Evolutionary conservation across 495 filamentous ascomycete species (phyloP).

Genomic region (Trichoderma parareesei): DNA sequence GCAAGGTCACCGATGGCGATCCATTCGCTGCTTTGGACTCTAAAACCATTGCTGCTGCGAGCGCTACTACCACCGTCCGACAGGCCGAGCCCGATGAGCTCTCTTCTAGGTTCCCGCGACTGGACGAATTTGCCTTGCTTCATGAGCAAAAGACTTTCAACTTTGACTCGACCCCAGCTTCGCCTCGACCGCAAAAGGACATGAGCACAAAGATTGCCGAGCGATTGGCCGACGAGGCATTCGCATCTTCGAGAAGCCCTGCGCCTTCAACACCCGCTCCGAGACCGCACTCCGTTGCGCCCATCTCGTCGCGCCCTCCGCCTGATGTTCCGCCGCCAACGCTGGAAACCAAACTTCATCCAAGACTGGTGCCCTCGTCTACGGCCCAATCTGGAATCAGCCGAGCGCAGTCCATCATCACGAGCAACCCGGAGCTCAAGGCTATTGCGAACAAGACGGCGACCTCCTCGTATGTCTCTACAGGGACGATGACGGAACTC

Average conservation of each 20-base stretch:
- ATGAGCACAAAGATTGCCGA: constrained; percentile 69
- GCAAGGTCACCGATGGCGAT: constrained; percentile 62
- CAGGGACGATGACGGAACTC: constrained; percentile 71
- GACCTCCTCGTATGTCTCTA: constrained; percentile 64
- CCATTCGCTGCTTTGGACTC: constrained; percentile 86
- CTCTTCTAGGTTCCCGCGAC: constrained; percentile 75
- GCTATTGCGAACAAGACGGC: constrained; percentile 37
- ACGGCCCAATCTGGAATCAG: constrained; percentile 38
- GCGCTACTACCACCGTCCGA: neutral
- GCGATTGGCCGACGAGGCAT: constrained; percentile 83
- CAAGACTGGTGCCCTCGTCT: constrained; percentile 24
- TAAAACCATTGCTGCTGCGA: constrained; percentile 23
- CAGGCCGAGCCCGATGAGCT: constrained; percentile 62
- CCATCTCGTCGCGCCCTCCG: constrained; percentile 16
- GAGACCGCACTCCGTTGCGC: constrained; percentile 13
- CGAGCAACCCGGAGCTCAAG: constrained; percentile 44
- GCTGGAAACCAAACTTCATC: neutral
- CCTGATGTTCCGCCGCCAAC: constrained; percentile 16
- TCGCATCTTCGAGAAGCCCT: constrained; percentile 38
- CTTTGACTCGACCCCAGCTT: constrained; percentile 69
- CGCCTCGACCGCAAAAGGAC: constrained; percentile 41
- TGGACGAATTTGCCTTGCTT: constrained; percentile 87
- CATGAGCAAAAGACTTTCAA: constrained; percentile 71
- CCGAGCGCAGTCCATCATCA: constrained; percentile 44
- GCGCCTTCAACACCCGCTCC: constrained; percentile 19